Evolutionary conservation across 129 eudicot genomes (phyloP).

Genomic region (Chrysanthemum lavandulifolium): DNA sequence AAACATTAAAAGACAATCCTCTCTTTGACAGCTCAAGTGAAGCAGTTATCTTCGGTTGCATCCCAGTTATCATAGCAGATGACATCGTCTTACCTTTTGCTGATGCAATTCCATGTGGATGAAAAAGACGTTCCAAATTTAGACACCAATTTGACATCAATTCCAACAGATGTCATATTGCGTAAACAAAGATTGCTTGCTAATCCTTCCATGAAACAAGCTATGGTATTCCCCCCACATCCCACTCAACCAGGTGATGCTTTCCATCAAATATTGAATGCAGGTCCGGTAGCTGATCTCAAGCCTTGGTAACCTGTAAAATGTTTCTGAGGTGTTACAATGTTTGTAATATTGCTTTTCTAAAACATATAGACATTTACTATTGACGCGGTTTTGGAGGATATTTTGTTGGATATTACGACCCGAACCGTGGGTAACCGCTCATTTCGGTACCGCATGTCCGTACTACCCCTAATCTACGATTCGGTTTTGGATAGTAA

Average conservation of each 20-base stretch:
- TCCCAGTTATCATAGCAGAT: conserved; percentile 85
- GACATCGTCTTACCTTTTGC: conserved; percentile 79
- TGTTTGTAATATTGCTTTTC: conserved; percentile 11
- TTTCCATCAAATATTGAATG: conserved; percentile 83
- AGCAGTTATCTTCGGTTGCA: conserved; percentile 85
- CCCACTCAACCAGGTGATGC: conserved; percentile 88
- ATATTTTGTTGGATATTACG: conserved; percentile 11
- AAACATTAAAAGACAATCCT: conserved; percentile 82
- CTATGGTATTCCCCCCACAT: conserved; percentile 84
- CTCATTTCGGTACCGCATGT: too few relatives aligned
- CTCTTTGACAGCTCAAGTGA: conserved; percentile 86
- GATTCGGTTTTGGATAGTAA: too few relatives aligned
- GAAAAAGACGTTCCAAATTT: conserved; percentile 77
- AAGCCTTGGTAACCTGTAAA: conserved; percentile 72
- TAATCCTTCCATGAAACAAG: conserved; percentile 86
- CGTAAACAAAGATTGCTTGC: conserved; percentile 86
- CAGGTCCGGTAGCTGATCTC: conserved; percentile 79
- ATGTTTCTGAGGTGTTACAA: conserved; percentile 7
- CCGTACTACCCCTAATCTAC: too few relatives aligned
- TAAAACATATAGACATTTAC: conserved; percentile 9
- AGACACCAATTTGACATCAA: conserved; percentile 73
- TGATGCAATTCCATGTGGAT: conserved; percentile 78
- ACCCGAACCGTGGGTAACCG: too few relatives aligned
- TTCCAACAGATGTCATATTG: conserved; percentile 64
- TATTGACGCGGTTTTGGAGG: conserved; percentile 13